Evolutionary conservation across 2,329 filamentous ascomycete genomes (phyloP).

Genomic region (Colletotrichum kahawae): DNA sequence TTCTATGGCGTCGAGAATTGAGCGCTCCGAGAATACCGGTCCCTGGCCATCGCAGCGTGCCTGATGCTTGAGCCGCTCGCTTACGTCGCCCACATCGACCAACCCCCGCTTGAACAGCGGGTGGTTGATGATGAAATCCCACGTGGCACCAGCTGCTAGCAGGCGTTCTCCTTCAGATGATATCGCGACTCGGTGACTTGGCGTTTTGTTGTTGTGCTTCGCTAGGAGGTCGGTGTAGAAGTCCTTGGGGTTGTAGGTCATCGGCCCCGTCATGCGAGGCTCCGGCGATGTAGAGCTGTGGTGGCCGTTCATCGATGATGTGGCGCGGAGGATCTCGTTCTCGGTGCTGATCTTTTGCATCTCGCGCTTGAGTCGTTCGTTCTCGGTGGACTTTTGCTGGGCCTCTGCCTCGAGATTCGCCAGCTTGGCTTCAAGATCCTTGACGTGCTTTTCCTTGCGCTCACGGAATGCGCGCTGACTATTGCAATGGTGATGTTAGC

Average conservation of each 20-base stretch:
- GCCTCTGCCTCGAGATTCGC: constrained; percentile 77
- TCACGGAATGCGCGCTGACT: constrained; percentile 97
- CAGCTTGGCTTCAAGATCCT: constrained; percentile 89
- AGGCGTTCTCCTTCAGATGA: constrained; percentile 71
- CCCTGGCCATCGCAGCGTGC: constrained; percentile 87
- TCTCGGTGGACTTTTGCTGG: constrained; percentile 76
- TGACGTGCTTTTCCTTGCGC: constrained; percentile 92
- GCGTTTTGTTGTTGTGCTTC: constrained; percentile 65
- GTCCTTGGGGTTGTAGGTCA: constrained; percentile 74
- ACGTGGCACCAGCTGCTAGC: constrained; percentile 78
- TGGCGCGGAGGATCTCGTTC: constrained; percentile 90
- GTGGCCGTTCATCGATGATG: constrained; percentile 52
- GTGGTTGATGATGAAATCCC: constrained; percentile 88
- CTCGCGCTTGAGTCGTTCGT: constrained; percentile 84
- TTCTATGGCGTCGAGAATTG: constrained; percentile 76
- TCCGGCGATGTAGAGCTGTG: constrained; percentile 47
- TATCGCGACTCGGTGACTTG: constrained; percentile 71
- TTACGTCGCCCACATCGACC: constrained; percentile 83
- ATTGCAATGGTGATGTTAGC: not conserved
- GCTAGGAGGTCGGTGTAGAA: constrained; percentile 70
- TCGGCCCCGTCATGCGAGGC: constrained; percentile 66
- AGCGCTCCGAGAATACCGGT: constrained; percentile 82
- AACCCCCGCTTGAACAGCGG: constrained; percentile 77
- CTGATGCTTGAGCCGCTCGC: constrained; percentile 74
- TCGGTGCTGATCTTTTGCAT: constrained; percentile 86